These are phyloP conservation scores for Castanea mollissima DNA, from an alignment of 306 rosid genomes.

Conservation along the genomic window DNA sequence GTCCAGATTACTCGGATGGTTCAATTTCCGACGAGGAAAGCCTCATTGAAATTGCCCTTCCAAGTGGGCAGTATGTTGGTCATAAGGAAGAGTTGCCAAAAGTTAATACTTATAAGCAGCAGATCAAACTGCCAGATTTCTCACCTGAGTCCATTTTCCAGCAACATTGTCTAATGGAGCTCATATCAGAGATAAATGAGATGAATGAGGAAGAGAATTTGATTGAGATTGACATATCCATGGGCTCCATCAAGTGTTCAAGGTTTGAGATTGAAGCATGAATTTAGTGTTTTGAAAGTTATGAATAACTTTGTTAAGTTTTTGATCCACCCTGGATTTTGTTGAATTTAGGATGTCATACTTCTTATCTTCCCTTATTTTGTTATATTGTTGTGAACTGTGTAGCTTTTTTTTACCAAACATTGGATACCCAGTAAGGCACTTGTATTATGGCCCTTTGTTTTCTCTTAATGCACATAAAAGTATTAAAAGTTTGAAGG, in stretches of 20 bases:
- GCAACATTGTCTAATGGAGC: conserved; percentile 51
- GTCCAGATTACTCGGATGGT: conserved; percentile 61
- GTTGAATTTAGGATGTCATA: conserved; percentile 39
- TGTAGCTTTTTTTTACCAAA: conserved; percentile 29
- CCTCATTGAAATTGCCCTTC: conserved; percentile 84
- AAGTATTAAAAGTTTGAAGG: conserved; percentile 28
- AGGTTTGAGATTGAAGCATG: conserved; percentile 86
- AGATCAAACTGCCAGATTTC: conserved; percentile 36
- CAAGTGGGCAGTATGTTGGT: conserved; percentile 55
- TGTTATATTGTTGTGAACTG: conserved; percentile 26
- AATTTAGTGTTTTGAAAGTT: conserved; percentile 5
- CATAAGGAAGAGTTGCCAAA: conserved; percentile 25
- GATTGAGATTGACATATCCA: conserved; percentile 89
- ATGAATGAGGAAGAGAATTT: conserved; percentile 86
- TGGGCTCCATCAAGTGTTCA: conserved; percentile 94
- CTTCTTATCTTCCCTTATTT: conserved; percentile 17
- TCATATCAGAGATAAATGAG: conserved; percentile 70
- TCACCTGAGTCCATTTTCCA: conserved; percentile 37
- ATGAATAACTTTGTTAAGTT: conserved; percentile 21
- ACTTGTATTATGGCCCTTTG: conserved; percentile 24
- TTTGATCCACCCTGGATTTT: conserved; percentile 46
- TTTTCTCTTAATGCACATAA: conserved; percentile 41
- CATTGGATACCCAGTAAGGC: conserved; percentile 62
- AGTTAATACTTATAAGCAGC: conserved; percentile 31
- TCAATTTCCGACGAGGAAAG: conserved; percentile 94